Percentiles rank a stretch among this genome's conserved stretches.
These are phyloP conservation scores for Aphanomyces euteiches DNA, from an alignment of 352 stramenopile species.

Conservation along the genomic window DNA sequence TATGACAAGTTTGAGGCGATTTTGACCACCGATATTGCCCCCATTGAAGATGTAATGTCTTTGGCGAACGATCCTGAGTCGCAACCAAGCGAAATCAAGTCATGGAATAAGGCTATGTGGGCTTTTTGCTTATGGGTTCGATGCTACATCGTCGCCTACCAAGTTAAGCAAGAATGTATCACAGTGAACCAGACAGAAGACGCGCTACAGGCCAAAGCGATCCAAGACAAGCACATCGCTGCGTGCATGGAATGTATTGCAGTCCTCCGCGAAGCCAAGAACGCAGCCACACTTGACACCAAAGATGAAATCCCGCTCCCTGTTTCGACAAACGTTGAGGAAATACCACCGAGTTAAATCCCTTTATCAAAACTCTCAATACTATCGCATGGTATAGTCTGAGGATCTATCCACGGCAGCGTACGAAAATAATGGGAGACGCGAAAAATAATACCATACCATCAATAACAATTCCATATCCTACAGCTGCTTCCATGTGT, in stretches of 20 bases:
- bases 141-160: conserved; percentile 10
- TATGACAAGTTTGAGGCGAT: neutral
- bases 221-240: neutral
- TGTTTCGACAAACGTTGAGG: too few relatives aligned
- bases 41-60: neutral
- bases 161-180: neutral
- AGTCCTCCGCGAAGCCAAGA: neutral
- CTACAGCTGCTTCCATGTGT: too few relatives aligned
- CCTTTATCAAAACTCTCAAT: too few relatives aligned
- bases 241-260: neutral
- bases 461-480: too few relatives aligned
- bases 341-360: too few relatives aligned
- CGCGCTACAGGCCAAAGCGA: neutral
- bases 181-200: neutral
- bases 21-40: neutral
- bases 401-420: too few relatives aligned
- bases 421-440: too few relatives aligned
- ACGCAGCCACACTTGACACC: too few relatives aligned
- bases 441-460: too few relatives aligned
- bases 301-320: too few relatives aligned
- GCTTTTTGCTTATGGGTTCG: conserved; percentile 9
- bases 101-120: conserved; percentile 3
- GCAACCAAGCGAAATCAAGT: neutral
- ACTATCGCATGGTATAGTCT: too few relatives aligned
- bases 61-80: neutral